phyloP scores from a whole-genome alignment of 2,329 filamentous ascomycete species.

The Talaromyces sp. region DNA sequence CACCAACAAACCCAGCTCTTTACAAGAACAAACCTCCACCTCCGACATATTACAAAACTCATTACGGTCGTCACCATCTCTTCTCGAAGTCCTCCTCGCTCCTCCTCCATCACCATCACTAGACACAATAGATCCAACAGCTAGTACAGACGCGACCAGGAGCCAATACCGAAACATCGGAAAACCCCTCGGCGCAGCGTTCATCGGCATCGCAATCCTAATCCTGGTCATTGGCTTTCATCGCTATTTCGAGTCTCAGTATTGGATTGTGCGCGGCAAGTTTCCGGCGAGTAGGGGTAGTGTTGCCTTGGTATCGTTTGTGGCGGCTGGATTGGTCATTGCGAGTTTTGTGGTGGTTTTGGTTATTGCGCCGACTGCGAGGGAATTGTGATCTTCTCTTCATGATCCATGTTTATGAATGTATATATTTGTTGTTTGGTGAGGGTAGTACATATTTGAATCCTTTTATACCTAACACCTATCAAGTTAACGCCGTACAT shows the following conservation, averaged over 20 bases:
- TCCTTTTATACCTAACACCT: background rate
- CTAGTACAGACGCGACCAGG: constrained; percentile 13
- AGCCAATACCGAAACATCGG: constrained; percentile 47
- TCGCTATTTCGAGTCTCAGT: constrained; percentile 61
- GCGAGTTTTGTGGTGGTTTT: constrained; percentile 57
- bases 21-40: background rate
- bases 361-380: constrained; percentile 45
- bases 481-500: constrained; percentile 1
- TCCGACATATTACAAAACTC: background rate
- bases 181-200: constrained; percentile 60
- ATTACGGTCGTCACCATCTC: background rate
- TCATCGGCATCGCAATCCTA: constrained; percentile 57
- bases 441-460: background rate
- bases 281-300: constrained; percentile 61
- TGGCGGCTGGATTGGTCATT: constrained; percentile 54
- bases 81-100: constrained; percentile 13
- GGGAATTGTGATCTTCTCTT: constrained; percentile 23
- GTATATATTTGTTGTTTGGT: background rate
- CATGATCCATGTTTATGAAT: background rate
- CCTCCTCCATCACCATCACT: background rate
- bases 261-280: constrained; percentile 62
- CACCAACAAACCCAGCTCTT: background rate
- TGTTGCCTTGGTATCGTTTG: constrained; percentile 52
- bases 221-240: constrained; percentile 60
- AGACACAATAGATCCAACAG: background rate